Percentiles rank a stretch among this genome's conserved stretches.
phyloP scores from a whole-genome alignment of 768 basidiomycete species.

The Melanogaster broomeanus region DNA sequence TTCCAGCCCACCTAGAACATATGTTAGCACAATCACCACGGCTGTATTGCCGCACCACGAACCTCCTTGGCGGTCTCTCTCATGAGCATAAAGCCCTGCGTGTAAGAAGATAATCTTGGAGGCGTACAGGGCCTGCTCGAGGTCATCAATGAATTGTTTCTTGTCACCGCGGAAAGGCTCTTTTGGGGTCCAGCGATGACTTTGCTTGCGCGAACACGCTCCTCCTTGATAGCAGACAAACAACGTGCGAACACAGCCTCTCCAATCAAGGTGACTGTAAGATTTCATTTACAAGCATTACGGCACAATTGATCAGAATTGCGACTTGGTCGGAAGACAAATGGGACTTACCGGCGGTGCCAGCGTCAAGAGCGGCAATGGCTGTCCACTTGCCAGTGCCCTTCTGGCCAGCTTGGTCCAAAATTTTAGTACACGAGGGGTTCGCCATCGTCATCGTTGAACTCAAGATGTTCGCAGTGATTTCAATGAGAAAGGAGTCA shows the following conservation, averaged over 20 bases:
- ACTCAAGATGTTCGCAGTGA: slow-evolving; percentile 95
- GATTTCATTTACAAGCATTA: slow-evolving; percentile 4
- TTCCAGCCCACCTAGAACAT: slow-evolving; percentile 70
- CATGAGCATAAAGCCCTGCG: slow-evolving; percentile 99
- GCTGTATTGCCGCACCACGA: slow-evolving; percentile 9
- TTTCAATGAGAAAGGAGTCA: slow-evolving; percentile 99
- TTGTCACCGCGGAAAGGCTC: slow-evolving; percentile 97
- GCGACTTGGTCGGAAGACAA: slow-evolving; percentile 5
- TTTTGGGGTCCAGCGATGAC: slow-evolving; percentile 87
- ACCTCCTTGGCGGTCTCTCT: slow-evolving; percentile 95
- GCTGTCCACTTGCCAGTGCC: slow-evolving; percentile 99
- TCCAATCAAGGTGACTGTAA: slow-evolving; percentile 92
- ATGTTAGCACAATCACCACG: slow-evolving; percentile 6
- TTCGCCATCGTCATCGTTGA: slow-evolving; percentile 93
- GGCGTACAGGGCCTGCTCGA: slow-evolving; percentile 98
- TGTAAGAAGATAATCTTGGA: slow-evolving; percentile 99
- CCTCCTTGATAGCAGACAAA: slow-evolving; percentile 94
- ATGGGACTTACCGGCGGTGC: slow-evolving; percentile 65
- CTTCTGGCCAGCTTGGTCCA: slow-evolving; percentile 97
- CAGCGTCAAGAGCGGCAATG: slow-evolving; percentile 92
- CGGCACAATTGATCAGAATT: slow-evolving; percentile 6
- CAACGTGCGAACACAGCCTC: slow-evolving; percentile 99
- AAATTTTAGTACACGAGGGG: slow-evolving; percentile 91
- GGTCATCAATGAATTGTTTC: slow-evolving; percentile 97
- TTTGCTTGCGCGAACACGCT: slow-evolving; percentile 93